Conservation (phyloP, 2,329 filamentous ascomycete genomes). For the Aspergillus arachidicola region DNA sequence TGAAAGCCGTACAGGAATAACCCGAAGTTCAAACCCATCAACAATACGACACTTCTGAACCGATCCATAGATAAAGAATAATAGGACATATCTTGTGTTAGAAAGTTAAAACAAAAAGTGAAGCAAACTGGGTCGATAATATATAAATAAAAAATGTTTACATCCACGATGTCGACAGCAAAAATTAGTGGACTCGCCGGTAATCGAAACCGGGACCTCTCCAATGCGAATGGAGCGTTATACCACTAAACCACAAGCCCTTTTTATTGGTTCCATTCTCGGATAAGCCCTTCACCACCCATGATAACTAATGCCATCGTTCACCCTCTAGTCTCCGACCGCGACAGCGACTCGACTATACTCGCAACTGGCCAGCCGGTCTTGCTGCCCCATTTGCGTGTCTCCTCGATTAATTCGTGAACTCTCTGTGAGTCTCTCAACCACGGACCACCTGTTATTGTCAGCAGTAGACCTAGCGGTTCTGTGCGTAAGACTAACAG, state of each 20-base stretch:
- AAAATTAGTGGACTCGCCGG: conserved; percentile 12
- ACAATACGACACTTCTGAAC: not conserved
- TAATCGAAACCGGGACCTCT: conserved; percentile 19
- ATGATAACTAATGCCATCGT: not conserved
- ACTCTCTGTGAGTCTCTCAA: conserved; percentile 10
- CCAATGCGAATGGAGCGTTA: conserved; percentile 16
- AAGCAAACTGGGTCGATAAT: too few relatives aligned
- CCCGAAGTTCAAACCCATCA: not conserved
- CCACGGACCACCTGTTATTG: conserved; percentile 18
- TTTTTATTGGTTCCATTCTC: not conserved
- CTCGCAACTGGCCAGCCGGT: conserved; percentile 12
- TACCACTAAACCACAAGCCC: conserved; percentile 17
- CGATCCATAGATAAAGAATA: too few relatives aligned
- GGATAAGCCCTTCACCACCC: not conserved
- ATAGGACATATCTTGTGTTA: accelerated
- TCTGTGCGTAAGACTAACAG: conserved; percentile 37
- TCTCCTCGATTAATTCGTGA: not conserved
- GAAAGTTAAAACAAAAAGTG: too few relatives aligned
- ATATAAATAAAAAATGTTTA: not conserved
- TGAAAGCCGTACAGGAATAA: too few relatives aligned
- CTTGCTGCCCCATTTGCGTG: conserved; percentile 8
- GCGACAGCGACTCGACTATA: not conserved
- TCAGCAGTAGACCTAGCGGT: not conserved
- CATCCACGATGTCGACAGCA: not conserved
- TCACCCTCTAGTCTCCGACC: not conserved